phyloP scores from a whole-genome alignment of 2,329 filamentous ascomycete species.

The Paramyrothecium roridum region DNA sequence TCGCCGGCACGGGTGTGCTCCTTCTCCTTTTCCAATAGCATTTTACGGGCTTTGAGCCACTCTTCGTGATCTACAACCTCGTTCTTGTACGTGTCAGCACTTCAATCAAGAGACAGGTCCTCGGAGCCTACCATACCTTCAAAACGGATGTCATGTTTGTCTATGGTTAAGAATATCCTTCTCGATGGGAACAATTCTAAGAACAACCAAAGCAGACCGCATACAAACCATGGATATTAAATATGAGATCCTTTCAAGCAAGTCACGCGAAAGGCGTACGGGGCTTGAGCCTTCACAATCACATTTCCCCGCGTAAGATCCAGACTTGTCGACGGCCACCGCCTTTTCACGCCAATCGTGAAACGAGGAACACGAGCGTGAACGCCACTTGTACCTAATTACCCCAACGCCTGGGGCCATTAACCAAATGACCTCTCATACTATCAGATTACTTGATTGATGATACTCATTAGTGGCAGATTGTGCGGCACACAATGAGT shows the following conservation, averaged over 20 bases:
- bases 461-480: no score
- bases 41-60: constrained; percentile 29
- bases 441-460: no score
- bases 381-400: background rate
- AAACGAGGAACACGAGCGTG: background rate
- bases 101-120: background rate
- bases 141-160: background rate
- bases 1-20: constrained; percentile 23
- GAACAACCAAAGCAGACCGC: background rate
- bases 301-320: background rate
- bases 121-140: background rate
- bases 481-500: no score
- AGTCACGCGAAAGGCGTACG: background rate
- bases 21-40: constrained; percentile 31
- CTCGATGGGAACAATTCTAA: background rate
- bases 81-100: background rate
- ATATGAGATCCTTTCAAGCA: no score
- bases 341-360: background rate
- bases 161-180: no score
- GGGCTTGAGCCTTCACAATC: background rate
- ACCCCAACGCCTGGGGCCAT: no score
- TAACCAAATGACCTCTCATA: no score
- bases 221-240: background rate
- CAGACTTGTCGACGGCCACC: background rate
- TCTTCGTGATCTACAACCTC: constrained; percentile 29